phyloP scores from a whole-genome alignment of 305 asterid species.

The Solanum aculeatissimum region DNA sequence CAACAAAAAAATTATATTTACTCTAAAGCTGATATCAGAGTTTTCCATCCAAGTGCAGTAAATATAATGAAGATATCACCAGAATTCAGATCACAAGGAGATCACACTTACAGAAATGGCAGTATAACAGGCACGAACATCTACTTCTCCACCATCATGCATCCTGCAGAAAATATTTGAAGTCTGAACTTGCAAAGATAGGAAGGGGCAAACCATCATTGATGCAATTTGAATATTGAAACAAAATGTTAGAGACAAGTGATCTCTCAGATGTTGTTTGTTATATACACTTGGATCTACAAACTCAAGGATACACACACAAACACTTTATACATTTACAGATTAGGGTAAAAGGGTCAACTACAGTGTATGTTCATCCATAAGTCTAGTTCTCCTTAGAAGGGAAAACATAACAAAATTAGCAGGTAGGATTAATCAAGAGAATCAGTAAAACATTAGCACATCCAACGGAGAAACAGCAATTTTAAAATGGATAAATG shows the following conservation, averaged over 20 bases:
- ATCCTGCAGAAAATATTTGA: slow-evolving; percentile 35
- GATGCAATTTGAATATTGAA: background rate
- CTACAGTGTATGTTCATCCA: background rate
- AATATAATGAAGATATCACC: background rate
- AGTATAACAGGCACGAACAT: slow-evolving; percentile 96
- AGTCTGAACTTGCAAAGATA: background rate
- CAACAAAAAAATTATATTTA: background rate
- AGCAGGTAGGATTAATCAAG: background rate
- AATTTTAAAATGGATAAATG: background rate
- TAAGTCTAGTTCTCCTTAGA: background rate
- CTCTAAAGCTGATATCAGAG: background rate
- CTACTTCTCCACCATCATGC: slow-evolving; percentile 98
- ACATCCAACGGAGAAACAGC: background rate
- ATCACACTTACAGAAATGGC: slow-evolving; percentile 76
- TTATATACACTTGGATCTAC: background rate
- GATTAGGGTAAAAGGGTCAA: background rate
- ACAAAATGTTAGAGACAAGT: background rate
- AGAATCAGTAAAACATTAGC: background rate
- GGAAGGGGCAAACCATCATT: background rate
- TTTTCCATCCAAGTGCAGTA: background rate
- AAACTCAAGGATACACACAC: background rate
- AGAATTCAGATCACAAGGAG: background rate
- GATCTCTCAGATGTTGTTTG: background rate
- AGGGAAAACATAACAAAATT: background rate
- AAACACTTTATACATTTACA: background rate